These are phyloP conservation scores for Pelargonium myrrhifolium DNA, from an alignment of 441 rosid genomes.

Conservation along the genomic window DNA sequence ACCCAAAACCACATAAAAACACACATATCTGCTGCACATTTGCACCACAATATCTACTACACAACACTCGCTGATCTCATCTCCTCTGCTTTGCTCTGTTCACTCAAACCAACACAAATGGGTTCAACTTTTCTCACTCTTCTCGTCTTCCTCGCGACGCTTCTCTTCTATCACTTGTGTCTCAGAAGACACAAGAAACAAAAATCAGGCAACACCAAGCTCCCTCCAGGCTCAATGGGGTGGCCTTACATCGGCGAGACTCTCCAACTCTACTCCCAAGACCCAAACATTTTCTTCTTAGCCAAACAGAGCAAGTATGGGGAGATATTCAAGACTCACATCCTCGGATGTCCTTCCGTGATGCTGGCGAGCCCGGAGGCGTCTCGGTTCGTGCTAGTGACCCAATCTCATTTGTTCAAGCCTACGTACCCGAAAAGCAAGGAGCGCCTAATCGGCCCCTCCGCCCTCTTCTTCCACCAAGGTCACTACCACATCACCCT, in stretches of 20 bases:
- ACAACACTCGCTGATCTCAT: neutral
- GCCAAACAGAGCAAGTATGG: constrained; percentile 76
- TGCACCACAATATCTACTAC: constrained; percentile 1
- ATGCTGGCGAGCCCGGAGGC: constrained; percentile 91
- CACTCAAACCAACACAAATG: constrained; percentile 26
- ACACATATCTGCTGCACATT: neutral
- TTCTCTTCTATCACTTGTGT: constrained; percentile 15
- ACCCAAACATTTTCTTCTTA: constrained; percentile 72
- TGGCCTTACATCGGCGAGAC: constrained; percentile 87
- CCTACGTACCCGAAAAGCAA: constrained; percentile 92
- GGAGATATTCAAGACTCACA: constrained; percentile 82
- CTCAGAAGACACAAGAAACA: constrained; percentile 20
- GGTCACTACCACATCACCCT: constrained; percentile 66
- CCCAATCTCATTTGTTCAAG: constrained; percentile 65
- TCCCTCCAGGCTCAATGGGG: constrained; percentile 96
- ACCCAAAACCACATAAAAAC: neutral
- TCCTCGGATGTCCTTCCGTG: constrained; percentile 88
- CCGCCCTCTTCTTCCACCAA: constrained; percentile 80
- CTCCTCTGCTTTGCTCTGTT: neutral
- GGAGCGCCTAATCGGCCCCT: constrained; percentile 74
- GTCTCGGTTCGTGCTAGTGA: constrained; percentile 56
- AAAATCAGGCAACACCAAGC: constrained; percentile 24
- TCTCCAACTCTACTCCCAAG: constrained; percentile 76
- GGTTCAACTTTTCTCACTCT: constrained; percentile 21
- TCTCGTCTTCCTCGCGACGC: constrained; percentile 24